A percentile compares a stretch with the other conserved stretches of the same genome.
Evolutionary conservation across 306 rosid genomes (phyloP).

Genomic region (Acacia acuminata): DNA sequence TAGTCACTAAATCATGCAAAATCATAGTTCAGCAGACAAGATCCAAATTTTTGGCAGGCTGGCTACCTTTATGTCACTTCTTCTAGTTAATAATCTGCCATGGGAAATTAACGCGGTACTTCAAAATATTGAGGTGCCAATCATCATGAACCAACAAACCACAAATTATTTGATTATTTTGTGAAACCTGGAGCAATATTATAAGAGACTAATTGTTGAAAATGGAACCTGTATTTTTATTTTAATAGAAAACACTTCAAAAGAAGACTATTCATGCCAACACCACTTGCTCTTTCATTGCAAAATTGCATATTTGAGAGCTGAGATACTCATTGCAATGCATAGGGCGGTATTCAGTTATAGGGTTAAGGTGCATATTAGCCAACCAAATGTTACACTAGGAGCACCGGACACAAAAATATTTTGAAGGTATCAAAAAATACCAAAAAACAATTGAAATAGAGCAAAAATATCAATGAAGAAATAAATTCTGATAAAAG

Average conservation of each 20-base stretch:
- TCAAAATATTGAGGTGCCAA: background rate
- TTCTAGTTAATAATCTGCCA: background rate
- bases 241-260: background rate
- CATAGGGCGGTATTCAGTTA: too few species aligned
- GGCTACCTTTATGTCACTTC: background rate
- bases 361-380: too few species aligned
- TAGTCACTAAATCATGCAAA: background rate
- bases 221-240: background rate
- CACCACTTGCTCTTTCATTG: background rate
- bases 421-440: too few species aligned
- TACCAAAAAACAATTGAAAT: too few species aligned
- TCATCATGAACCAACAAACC: background rate
- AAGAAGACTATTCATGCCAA: background rate
- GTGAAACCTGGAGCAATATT: background rate
- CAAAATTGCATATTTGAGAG: background rate
- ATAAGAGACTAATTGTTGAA: background rate
- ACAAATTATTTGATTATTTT: background rate
- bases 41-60: background rate
- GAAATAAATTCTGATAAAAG: too few species aligned
- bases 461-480: too few species aligned
- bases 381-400: too few species aligned
- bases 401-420: too few species aligned
- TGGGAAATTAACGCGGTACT: background rate
- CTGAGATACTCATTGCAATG: too few species aligned
- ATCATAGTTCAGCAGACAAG: background rate